These are phyloP conservation scores for Populus tomentosa DNA, from an alignment of 441 rosid species.

Conservation along the genomic window DNA sequence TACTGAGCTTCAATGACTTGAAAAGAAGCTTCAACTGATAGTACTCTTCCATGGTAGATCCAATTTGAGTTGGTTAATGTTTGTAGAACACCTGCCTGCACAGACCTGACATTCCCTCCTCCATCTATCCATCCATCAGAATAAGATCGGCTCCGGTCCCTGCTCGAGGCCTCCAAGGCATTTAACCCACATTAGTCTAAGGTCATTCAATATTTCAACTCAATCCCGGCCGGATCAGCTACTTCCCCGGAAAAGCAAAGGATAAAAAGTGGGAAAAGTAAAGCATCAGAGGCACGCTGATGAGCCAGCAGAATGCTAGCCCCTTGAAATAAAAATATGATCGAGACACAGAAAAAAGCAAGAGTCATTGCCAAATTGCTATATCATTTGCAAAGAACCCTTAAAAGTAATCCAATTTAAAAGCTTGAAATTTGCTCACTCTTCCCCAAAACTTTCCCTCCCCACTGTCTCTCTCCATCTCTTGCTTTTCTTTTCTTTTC, in stretches of 20 bases:
- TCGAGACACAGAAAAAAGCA: constrained; percentile 15
- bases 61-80: not conserved
- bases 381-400: constrained; percentile 18
- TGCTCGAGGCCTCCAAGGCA: no score
- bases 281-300: not conserved
- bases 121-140: no score
- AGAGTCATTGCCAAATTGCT: not conserved
- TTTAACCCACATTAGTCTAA: not conserved
- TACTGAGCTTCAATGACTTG: not conserved
- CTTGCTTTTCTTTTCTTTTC: constrained; percentile 17
- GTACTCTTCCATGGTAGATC: not conserved
- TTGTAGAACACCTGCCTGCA: no score
- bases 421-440: constrained; percentile 32
- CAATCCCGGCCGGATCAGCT: not conserved
- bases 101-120: no score
- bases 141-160: no score
- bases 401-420: constrained; percentile 14
- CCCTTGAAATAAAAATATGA: not conserved
- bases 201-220: not conserved
- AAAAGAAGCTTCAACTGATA: not conserved
- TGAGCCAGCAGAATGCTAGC: constrained; percentile 29
- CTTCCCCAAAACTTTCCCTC: constrained; percentile 27
- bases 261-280: not conserved
- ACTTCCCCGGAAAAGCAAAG: constrained; percentile 1
- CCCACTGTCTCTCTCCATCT: constrained; percentile 20